phyloP scores from a whole-genome alignment of 352 stramenopile genomes.

The Globisporangium mamillatum region DNA sequence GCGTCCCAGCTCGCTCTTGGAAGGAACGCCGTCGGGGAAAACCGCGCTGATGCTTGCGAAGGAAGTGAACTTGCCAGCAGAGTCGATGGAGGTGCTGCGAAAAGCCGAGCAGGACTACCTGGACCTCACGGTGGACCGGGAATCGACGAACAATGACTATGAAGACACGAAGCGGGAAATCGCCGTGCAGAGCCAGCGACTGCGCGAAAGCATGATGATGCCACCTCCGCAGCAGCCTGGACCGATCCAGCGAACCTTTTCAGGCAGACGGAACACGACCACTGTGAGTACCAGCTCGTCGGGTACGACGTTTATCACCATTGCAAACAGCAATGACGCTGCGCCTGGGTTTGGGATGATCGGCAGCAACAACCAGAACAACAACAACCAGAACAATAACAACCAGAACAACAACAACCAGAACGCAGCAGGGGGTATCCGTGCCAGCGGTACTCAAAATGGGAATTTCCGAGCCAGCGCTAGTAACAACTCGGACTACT shows the following conservation, averaged over 20 bases:
- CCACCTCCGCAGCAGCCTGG: conserved; percentile 5
- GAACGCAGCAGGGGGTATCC: neutral
- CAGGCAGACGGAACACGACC: conserved; percentile 14
- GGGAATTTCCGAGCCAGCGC: conserved; percentile 10
- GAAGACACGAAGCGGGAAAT: conserved; percentile 76
- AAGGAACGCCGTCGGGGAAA: conserved; percentile 71
- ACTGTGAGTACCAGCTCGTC: conserved; percentile 10
- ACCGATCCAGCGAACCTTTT: conserved; percentile 7
- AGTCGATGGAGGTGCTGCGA: conserved; percentile 60
- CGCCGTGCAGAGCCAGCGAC: conserved; percentile 66
- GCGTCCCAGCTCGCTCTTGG: conserved; percentile 61
- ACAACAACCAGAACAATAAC: neutral
- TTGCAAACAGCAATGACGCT: conserved; percentile 1
- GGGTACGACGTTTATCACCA: conserved; percentile 19
- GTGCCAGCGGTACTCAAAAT: neutral
- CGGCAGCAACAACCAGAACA: neutral
- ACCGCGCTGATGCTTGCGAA: conserved; percentile 62
- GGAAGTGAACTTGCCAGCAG: conserved; percentile 45
- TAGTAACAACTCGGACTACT: conserved; percentile 13
- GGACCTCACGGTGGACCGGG: conserved; percentile 53
- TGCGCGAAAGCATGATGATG: conserved; percentile 72
- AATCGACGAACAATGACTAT: conserved; percentile 62
- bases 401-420: conserved; percentile 3
- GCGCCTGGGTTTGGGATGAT: neutral
- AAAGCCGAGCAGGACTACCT: conserved; percentile 70